Base-by-base conservation (phyloP, 2,329 filamentous ascomycete species). In the Nemania diffusa region DNA sequence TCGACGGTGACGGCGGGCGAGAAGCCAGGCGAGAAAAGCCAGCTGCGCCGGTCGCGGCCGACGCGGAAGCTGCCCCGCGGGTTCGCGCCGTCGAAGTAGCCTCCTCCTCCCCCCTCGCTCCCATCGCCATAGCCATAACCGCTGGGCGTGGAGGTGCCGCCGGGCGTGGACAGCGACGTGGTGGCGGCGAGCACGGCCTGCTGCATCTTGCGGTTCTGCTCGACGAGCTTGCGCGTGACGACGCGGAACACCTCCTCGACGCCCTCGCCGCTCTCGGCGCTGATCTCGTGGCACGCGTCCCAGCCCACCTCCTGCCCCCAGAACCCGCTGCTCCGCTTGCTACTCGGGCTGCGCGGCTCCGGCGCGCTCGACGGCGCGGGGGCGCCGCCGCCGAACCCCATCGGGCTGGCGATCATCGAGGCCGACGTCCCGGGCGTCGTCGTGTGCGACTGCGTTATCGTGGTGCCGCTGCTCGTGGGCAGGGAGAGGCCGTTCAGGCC, bases 221-320 rank as follows among this genome's bases (percentile, higher is more conserved):
- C 87, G 72, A 89, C 87, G 64, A 89, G 84, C 78, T 89, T 89
- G 67, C 87, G 81, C 40, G 87, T 85, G 15, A 89, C 87, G 48
- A 89, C 87, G 22, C 95, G 87, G 75, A 98, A 98, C 0, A 99
- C 94, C 80, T 98, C 96, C 74, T 98, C 96, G 20, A 99, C 94
- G 20, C 95, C 95, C 83, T 97, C 94, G 64, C 94, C 94, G 75
- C 91, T 94, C 83, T 97, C 95, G 55, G 95, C 94, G 73, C 91
- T 94, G 76, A 99, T 95, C 82, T 99, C 96, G 79, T 98, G 96
- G 79, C 95, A 98, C 70, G 94, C 97, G 76, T 97, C 94, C 94
- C 95, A 98, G 59, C 94, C 94, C 5, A 94, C 90, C 77, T 97
- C 94, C 78, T 96, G 92, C 24, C 91, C 93, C 94, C 94, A 97